Evolutionary conservation across 306 rosid species (phyloP), one percentile per base, ranked within the genome.

Genomic region (Acacia confusa): DNA sequence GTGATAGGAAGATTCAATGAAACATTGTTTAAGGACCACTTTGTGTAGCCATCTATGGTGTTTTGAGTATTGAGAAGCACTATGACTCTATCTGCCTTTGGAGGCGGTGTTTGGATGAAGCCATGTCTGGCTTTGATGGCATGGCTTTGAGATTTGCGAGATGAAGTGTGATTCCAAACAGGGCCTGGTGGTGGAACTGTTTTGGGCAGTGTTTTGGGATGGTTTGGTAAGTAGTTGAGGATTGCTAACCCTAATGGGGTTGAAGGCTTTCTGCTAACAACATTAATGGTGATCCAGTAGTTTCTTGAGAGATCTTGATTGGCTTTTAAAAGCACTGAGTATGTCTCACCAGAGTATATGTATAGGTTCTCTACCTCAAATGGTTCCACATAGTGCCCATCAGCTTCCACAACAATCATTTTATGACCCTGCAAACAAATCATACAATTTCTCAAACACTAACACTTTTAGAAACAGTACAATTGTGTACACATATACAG

Each of bases 301-400:
- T 84, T 84, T 47, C 83, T 48, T 69, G 78, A 44, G 12, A 81
- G 74, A n/a, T 84, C 60, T 76, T 70, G 82, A 44, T 41, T 50
- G 72, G 84, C 81, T 60, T 19, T 63, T 11, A 80, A 7, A 22
- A 84, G 64, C 36, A 84, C 61, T 2, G 87, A 84, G 72, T 84
- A 84, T 14, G 84, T 84, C 82, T 84, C 87, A 13, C 84, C 87
- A 12, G 82, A 70, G 84, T 84, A 70, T 8, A 84, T 41, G 32
- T 75, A 80, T 6, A 80, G 60, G 78, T 84, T 76, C 20, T 50
- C 25, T 9, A 74, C 79, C n/a, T 60, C 75, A 80, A 84, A 76
- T 76, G 87, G 87, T 45, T 80, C 70, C 36, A 84, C 84, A 50
- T 84, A 84, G 44, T 84, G 77, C 50, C 83, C 87, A 80, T 84